Base-by-base conservation (phyloP, 768 basidiomycete genomes). In the Suillus plorans region DNA sequence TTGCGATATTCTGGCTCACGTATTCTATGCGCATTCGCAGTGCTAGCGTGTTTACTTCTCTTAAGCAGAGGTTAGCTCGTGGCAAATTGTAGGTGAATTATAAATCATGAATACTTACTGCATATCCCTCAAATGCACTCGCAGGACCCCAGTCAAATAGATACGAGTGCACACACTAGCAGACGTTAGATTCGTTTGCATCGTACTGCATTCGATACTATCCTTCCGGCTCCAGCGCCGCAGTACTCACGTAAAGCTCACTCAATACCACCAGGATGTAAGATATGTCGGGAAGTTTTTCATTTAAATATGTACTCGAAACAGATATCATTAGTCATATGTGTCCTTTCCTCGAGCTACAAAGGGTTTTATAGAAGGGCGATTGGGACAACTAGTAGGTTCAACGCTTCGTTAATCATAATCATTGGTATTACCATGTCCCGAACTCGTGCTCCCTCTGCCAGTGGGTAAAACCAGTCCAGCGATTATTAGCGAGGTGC, bases 1-100 rank as follows among this genome's bases (percentile, higher is more conserved):
- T 66, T 37, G 63, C 64, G 37, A 70, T 67, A 4, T 75, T 67
- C 50, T 60, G 62, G 44, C 65, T 69, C 45, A 74, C 71, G 53
- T 75, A 71, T 57, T 31, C 73, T 28, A 71, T 75, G 68, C 70
- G 74, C 56, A 69, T 75, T 53, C 60, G 64, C 31, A 69, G 20
- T 62, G 64, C 45, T 69, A 74, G 68, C 37, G 31, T 61, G n/a
- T 61, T 61, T 25, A 5, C 34, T 16, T 56, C 60, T 61, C 31
- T 61, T 14, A 61, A 28, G 44, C 41, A 56, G 60, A 61, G 10
- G 41, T 36, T 61, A 9, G 20, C 34, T 55, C 53, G 53, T 55
- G 12, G 53, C 20, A 55, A n/a, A n/a, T 37, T 37, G 36, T 10
- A 37, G 10, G 36, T 50, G 9, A 22, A 25, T 60, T 3, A 13